A percentile compares a stretch with the other conserved stretches of the same genome.
These are phyloP conservation scores for Pulveroboletus ravenelii DNA, from an alignment of 768 basidiomycete genomes.

Conservation along the genomic window DNA sequence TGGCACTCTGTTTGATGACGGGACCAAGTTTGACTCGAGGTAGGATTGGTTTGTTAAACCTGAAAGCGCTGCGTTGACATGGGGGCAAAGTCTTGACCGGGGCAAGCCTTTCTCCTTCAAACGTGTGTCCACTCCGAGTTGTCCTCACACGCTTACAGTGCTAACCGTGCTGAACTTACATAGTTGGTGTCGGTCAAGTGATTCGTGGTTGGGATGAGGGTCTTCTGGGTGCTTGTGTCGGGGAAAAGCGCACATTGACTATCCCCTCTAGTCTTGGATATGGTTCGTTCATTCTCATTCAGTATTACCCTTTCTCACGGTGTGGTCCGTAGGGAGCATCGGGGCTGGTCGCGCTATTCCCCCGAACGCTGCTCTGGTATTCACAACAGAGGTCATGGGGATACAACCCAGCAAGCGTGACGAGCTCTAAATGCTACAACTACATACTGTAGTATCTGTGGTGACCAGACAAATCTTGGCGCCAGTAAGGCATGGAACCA, in stretches of 20 bases:
- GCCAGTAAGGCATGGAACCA: background rate
- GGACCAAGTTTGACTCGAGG: conserved; percentile 90
- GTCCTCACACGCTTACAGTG: background rate
- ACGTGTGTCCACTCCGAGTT: conserved; percentile 42
- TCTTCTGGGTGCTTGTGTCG: conserved; percentile 77
- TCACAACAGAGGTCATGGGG: conserved; percentile 79
- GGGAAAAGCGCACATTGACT: conserved; percentile 84
- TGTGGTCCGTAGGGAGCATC: conserved; percentile 47
- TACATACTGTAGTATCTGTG: background rate
- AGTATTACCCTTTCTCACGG: background rate
- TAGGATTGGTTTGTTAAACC: conserved; percentile 26
- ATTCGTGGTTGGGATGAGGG: conserved; percentile 86
- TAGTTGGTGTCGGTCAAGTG: conserved; percentile 78
- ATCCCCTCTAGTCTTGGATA: conserved; percentile 81
- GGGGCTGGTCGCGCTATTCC: conserved; percentile 80
- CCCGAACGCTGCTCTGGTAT: conserved; percentile 71
- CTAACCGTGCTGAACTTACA: conserved; percentile 1
- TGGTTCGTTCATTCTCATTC: conserved; percentile 46
- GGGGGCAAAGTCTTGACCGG: conserved; percentile 57
- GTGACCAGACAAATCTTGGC: background rate
- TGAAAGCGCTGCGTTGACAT: background rate
- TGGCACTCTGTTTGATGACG: conserved; percentile 70
- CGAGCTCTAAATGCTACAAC: conserved; percentile 44
- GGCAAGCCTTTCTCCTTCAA: conserved; percentile 71
- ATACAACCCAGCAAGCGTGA: conserved; percentile 47